A percentile compares a stretch with the other conserved stretches of the same genome.
Evolutionary conservation across 1,284 basidiomycete species (phyloP).

Genomic region (Polyporus tsugae): DNA sequence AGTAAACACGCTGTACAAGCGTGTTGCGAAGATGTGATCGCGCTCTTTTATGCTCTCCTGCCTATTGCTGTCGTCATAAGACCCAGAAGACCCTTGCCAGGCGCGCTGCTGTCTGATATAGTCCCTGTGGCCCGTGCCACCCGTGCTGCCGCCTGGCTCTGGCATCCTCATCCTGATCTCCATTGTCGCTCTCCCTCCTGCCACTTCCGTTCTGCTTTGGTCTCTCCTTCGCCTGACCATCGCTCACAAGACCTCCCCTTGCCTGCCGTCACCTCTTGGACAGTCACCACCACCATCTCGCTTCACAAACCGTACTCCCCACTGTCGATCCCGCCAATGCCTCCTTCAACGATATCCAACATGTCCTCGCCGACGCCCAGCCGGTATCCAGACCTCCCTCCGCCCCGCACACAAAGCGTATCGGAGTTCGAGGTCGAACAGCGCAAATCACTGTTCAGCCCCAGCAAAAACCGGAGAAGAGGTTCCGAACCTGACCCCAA

Average conservation of each 20-base stretch:
- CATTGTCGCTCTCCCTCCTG: slow-evolving; percentile 18
- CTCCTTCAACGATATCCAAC: slow-evolving; percentile 38
- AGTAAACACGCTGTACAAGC: slow-evolving; percentile 33
- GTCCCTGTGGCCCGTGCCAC: slow-evolving; percentile 10
- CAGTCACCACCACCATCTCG: slow-evolving; percentile 4
- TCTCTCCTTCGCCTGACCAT: background rate
- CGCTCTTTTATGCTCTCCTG: slow-evolving; percentile 27
- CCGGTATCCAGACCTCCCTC: slow-evolving; percentile 42
- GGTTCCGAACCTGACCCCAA: slow-evolving; percentile 50
- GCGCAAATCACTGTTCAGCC: slow-evolving; percentile 34
- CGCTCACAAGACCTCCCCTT: background rate
- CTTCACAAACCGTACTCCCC: background rate
- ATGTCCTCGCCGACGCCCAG: slow-evolving; percentile 41
- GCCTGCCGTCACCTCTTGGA: background rate
- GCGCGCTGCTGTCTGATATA: slow-evolving; percentile 25
- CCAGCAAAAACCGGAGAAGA: slow-evolving; percentile 39
- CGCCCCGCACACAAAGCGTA: slow-evolving; percentile 41
- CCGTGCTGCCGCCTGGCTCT: slow-evolving; percentile 23
- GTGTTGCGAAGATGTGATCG: slow-evolving; percentile 32
- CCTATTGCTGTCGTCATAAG: slow-evolving; percentile 42
- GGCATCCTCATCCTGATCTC: slow-evolving; percentile 17
- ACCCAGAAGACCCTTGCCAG: slow-evolving; percentile 28
- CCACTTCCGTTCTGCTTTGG: slow-evolving; percentile 9
- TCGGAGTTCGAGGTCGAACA: slow-evolving; percentile 67
- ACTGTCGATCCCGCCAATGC: slow-evolving; percentile 25